These are phyloP conservation scores for Termitomyces heimii DNA, from an alignment of 768 basidiomycete species.

Conservation along the genomic window DNA sequence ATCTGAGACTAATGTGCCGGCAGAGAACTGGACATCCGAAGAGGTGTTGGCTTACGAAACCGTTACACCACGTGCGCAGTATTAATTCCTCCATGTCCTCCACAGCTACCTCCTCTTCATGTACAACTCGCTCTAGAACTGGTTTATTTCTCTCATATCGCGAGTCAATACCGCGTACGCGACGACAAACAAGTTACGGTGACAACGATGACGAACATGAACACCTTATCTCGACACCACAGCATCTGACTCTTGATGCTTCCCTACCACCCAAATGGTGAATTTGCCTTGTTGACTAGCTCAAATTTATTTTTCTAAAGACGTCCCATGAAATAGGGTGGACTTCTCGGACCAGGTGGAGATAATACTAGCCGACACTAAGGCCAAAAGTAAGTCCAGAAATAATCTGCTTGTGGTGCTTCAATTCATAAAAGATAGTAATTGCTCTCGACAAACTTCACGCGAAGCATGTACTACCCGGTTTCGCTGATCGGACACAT, in stretches of 20 bases:
- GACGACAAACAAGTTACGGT: conserved; percentile 33
- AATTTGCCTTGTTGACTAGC: conserved; percentile 14
- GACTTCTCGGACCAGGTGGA: conserved; percentile 90
- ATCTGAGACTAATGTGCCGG: too few species aligned
- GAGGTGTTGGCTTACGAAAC: too few species aligned
- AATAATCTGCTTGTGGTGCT: conserved; percentile 13
- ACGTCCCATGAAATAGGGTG: conserved; percentile 53
- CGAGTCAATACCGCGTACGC: conserved; percentile 56
- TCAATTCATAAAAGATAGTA: conserved; percentile 43
- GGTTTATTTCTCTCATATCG: conserved; percentile 92
- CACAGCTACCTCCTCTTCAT: conserved; percentile 15
- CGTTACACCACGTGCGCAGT: too few species aligned
- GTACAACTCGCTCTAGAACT: conserved; percentile 79
- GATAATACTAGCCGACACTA: conserved; percentile 60
- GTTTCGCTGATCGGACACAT: conserved; percentile 89
- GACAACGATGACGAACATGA: conserved; percentile 60
- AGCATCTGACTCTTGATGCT: conserved; percentile 45
- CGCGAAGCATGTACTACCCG: conserved; percentile 92
- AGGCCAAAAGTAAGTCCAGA: conserved; percentile 66
- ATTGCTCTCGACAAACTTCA: conserved; percentile 89
- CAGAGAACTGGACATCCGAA: too few species aligned
- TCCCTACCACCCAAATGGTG: conserved; percentile 89
- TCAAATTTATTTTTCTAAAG: conserved; percentile 13
- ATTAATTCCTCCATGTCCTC: conserved; percentile 8
- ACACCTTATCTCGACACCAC: conserved; percentile 48